Conservation (phyloP, 768 basidiomycete species). For the Lanmaoa rubissima region DNA sequence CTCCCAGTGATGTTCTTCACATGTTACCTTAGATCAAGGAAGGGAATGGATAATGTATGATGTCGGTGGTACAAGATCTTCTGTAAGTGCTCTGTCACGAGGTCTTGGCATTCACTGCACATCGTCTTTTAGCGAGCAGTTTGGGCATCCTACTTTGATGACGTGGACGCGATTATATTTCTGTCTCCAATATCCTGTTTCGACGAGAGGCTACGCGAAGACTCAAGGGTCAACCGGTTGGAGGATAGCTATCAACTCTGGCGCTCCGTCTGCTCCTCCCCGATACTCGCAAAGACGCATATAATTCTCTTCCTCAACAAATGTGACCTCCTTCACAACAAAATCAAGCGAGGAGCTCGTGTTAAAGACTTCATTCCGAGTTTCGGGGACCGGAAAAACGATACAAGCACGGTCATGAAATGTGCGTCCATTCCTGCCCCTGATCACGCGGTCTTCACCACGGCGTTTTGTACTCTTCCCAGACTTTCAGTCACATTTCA, state of each 20-base stretch:
- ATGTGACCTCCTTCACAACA: constrained; percentile 71
- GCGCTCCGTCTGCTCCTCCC: constrained; percentile 70
- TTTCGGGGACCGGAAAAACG: constrained; percentile 72
- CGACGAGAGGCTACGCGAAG: constrained; percentile 74
- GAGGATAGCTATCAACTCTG: constrained; percentile 78
- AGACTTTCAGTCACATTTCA: constrained; percentile 84
- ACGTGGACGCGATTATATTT: constrained; percentile 83
- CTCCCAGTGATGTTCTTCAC: constrained; percentile 9
- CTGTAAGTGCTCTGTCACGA: constrained; percentile 37
- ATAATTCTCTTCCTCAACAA: constrained; percentile 58
- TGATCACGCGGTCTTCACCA: constrained; percentile 6
- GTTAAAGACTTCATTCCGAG: constrained; percentile 71
- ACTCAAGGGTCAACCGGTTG: constrained; percentile 65
- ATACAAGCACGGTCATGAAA: constrained; percentile 62
- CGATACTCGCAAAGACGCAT: constrained; percentile 59
- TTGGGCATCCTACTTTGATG: constrained; percentile 83
- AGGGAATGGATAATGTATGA: constrained; percentile 82
- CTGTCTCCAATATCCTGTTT: constrained; percentile 74
- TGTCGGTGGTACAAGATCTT: constrained; percentile 73
- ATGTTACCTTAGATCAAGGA: constrained; percentile 45
- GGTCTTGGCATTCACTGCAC: constrained; percentile 5
- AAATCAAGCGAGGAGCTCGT: constrained; percentile 62
- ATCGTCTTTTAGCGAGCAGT: constrained; percentile 51
- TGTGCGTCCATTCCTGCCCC: constrained; percentile 45
- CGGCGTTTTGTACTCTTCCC: background rate